Evolutionary conservation across 2,329 filamentous ascomycete genomes (phyloP), one percentile per base, ranked within the genome.

Genomic region (Neofusicoccum parvum): DNA sequence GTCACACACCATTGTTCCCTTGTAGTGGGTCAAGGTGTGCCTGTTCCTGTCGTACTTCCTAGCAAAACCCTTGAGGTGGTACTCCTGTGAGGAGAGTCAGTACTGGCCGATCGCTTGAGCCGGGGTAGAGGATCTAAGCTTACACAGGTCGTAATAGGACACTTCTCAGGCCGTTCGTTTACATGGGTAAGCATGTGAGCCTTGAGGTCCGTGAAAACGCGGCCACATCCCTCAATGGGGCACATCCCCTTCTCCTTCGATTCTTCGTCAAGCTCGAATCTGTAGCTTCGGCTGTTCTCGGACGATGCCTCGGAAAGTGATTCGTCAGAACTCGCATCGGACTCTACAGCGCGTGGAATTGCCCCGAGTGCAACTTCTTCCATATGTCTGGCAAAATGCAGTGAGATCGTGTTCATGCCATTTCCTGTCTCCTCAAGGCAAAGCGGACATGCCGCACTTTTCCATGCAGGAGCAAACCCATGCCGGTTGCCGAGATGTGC

Each of bases 11-110:
- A 97, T 97, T 58, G 92, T 97, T 46, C 94, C 94, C 81, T 97
- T 97, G 86, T 97, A 97, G 78, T 97, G 94, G 5, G 94, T 97
- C 68, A 97, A 80, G 5, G 93, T 96, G 78, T 97, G 94, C 50
- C 94, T 85, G 80, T 97, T 97, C 85, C 96, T 96, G 83, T 97
- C 94, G 76, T 97, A 97, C 80, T 97, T 97, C 72, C 94, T 86
- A 10, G 94, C 93, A 74, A 97, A 97, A 3, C 94, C 94, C 80
- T 97, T 97, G 74, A 86, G 82, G 81, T 96, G 90, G 79, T 97
- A 97, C 73, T 96, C 92, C 56, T 60, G 12, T 53, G 2, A n/a
- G 39, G 9, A 9, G 2, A 11, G 20, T 58, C 12, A 58, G 39
- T 11, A 14, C 17, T 23, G 6, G 7, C 11, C 5, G 20, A 20